A percentile compares a stretch with the other conserved stretches of the same genome.
Evolutionary conservation across 352 stramenopile species (phyloP).

Genomic region (Aphanomyces astaci): DNA sequence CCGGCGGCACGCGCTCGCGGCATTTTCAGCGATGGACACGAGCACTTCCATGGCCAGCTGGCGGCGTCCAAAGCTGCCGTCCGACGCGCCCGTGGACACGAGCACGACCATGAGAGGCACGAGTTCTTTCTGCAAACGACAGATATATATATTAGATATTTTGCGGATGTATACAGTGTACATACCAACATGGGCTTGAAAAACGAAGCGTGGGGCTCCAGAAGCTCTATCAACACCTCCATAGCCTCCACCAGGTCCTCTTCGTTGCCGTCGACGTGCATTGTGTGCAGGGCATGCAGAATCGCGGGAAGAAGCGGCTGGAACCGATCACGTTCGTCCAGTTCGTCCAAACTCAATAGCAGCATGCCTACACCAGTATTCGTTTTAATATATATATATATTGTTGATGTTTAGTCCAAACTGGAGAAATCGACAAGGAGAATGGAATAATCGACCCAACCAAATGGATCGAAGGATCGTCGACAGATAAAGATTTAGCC

Average conservation of each 20-base stretch:
- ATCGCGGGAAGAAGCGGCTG: slow-evolving; percentile 55
- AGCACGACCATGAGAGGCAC: slow-evolving; percentile 1
- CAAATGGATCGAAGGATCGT: too few species aligned
- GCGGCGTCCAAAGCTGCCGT: slow-evolving; percentile 46
- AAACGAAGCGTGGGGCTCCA: slow-evolving; percentile 56
- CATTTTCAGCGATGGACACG: slow-evolving; percentile 68
- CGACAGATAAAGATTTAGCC: too few species aligned
- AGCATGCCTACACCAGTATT: slow-evolving; percentile 37
- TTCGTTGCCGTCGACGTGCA: slow-evolving; percentile 47
- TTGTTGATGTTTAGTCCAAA: too few species aligned
- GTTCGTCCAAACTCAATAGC: slow-evolving; percentile 59
- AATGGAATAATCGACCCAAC: too few species aligned
- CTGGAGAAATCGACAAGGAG: too few species aligned
- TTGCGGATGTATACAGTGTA: not conserved
- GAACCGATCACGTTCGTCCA: slow-evolving; percentile 39
- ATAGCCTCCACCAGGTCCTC: slow-evolving; percentile 70
- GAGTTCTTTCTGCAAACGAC: slow-evolving; percentile 1
- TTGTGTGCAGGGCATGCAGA: slow-evolving; percentile 41
- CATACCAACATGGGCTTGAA: slow-evolving; percentile 50
- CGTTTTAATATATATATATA: too few species aligned
- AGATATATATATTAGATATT: not conserved
- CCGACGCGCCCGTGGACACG: not conserved
- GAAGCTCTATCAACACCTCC: slow-evolving; percentile 76
- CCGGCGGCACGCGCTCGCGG: slow-evolving; percentile 46
- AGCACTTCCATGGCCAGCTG: slow-evolving; percentile 82